A percentile compares a stretch with the other conserved stretches of the same genome.
Conservation (phyloP, 73 alveolate genomes). For the Stentor coeruleus region DNA sequence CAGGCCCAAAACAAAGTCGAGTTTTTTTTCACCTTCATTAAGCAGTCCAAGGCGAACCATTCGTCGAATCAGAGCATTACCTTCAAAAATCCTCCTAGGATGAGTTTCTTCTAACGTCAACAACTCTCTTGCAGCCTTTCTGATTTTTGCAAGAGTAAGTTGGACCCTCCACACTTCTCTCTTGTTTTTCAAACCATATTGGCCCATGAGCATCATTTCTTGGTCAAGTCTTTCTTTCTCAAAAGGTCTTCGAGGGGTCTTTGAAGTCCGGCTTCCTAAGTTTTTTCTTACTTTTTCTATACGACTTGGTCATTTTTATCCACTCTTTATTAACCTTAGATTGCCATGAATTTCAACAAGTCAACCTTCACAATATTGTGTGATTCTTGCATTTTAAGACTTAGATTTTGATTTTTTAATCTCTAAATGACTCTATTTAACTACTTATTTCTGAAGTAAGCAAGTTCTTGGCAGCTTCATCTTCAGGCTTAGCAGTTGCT, state of each 20-base stretch:
- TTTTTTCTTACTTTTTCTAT: conserved; percentile 38
- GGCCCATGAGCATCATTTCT: conserved; percentile 90
- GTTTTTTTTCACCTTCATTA: conserved; percentile 77
- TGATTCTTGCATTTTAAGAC: too few relatives aligned
- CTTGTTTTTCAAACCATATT: conserved; percentile 94
- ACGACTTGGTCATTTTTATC: too few relatives aligned
- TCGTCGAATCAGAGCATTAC: conserved; percentile 91
- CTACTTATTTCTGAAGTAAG: conserved; percentile 11
- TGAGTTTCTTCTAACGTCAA: conserved; percentile 91
- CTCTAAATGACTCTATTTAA: neutral
- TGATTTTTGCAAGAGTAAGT: conserved; percentile 89
- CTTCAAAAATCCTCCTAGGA: conserved; percentile 92
- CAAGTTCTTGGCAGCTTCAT: conserved; percentile 18
- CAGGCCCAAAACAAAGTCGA: conserved; percentile 96
- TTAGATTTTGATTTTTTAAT: too few relatives aligned
- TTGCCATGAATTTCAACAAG: too few relatives aligned
- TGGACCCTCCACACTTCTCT: conserved; percentile 97
- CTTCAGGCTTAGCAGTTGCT: conserved; percentile 40
- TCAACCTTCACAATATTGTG: too few relatives aligned
- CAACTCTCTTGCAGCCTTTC: conserved; percentile 96
- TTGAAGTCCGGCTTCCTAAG: conserved; percentile 63
- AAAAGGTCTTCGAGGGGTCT: conserved; percentile 85
- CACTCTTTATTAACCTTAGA: too few relatives aligned
- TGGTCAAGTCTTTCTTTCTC: conserved; percentile 89
- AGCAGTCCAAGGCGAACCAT: conserved; percentile 94